Evolutionary conservation across 148 eudicot genomes (phyloP), one percentile per base, ranked within the genome.

Genomic region (Vaccinium darrowii): DNA sequence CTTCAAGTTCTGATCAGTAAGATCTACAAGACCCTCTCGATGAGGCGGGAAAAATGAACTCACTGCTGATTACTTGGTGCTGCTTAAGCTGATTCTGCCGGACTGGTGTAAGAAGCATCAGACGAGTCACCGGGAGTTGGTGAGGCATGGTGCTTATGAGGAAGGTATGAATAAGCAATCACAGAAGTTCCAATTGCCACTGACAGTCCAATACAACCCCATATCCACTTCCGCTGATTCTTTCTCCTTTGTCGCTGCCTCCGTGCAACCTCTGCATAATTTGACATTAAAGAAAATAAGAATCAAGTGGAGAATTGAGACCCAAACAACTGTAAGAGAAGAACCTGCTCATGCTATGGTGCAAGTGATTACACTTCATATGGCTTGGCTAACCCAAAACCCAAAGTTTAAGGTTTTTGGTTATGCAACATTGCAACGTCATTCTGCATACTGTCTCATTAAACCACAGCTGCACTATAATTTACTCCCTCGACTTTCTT

Each of bases 151-250:
- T 50, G 47, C 76, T 75, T 54, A 67, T 87, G 90, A 5, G 91
- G 90, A 67, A 86, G 80, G 78, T 84, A 89, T 4, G 88, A 77
- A 54, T 83, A 89, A 50, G 90, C 92, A 84, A 85, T 62, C 39
- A 90, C 76, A 65, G 90, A 84, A 39, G 88, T 87, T 25, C 92
- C 93, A 56, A 90, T 54, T 1, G 86, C 81, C 11, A 83, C 58
- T 7, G 93, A 88, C 33, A 90, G 25, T 36, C 93, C 93, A 74
- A 91, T 27, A 63, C 89, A 86, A 72, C 92, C 78, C 92, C 93
- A 90, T 50, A 91, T 10, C 93, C 90, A 91, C 88, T 77, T 88
- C 81, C 67, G 77, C 78, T 74, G 89, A 3, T 75, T 85, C 71
- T 80, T 86, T 75, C 78, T 91, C 86, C 80, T 90, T 36, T 88